Percentiles rank a stretch among this genome's conserved stretches.
phyloP scores from a whole-genome alignment of 768 basidiomycete species.

The Pleurotus salmoneostramineus region DNA sequence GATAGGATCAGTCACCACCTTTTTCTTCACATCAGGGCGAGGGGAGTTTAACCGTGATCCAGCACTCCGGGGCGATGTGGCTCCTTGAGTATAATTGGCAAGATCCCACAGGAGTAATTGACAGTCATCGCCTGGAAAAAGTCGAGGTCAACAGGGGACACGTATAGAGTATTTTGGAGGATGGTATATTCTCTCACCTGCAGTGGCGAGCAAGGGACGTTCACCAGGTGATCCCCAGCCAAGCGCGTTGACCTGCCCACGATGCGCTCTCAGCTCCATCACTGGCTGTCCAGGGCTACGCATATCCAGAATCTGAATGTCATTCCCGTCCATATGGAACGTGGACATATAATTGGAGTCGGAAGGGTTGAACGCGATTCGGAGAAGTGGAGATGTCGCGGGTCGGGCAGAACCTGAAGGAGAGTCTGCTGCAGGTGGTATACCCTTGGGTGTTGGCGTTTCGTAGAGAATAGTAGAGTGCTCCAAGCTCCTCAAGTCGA shows the following conservation, averaged over 20 bases:
- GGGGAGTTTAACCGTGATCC: slow-evolving; percentile 77
- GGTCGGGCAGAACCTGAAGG: slow-evolving; percentile 61
- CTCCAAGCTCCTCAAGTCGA: slow-evolving; percentile 93
- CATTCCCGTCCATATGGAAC: slow-evolving; percentile 89
- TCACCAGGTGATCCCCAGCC: slow-evolving; percentile 83
- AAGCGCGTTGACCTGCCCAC: slow-evolving; percentile 77
- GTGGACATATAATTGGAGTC: slow-evolving; percentile 96
- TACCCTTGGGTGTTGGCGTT: slow-evolving; percentile 75
- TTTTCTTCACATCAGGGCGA: slow-evolving; percentile 76
- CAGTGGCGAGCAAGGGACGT: slow-evolving; percentile 81
- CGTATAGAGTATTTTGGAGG: too few relatives aligned
- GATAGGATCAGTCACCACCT: slow-evolving; percentile 66
- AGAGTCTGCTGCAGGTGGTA: slow-evolving; percentile 48
- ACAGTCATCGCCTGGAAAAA: slow-evolving; percentile 77
- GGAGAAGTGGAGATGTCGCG: slow-evolving; percentile 75
- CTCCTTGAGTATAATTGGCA: slow-evolving; percentile 53
- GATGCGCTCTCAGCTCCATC: slow-evolving; percentile 84
- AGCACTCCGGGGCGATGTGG: slow-evolving; percentile 66
- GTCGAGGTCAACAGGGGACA: not conserved
- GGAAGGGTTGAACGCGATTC: slow-evolving; percentile 88
- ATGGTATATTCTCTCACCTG: slow-evolving; percentile 45
- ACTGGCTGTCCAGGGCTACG: slow-evolving; percentile 94
- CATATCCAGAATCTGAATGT: slow-evolving; percentile 95
- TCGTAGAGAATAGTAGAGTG: slow-evolving; percentile 99
- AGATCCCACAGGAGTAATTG: slow-evolving; percentile 95